Conservation (phyloP, 768 basidiomycete species). For the Candolleomyces efflorescens region DNA sequence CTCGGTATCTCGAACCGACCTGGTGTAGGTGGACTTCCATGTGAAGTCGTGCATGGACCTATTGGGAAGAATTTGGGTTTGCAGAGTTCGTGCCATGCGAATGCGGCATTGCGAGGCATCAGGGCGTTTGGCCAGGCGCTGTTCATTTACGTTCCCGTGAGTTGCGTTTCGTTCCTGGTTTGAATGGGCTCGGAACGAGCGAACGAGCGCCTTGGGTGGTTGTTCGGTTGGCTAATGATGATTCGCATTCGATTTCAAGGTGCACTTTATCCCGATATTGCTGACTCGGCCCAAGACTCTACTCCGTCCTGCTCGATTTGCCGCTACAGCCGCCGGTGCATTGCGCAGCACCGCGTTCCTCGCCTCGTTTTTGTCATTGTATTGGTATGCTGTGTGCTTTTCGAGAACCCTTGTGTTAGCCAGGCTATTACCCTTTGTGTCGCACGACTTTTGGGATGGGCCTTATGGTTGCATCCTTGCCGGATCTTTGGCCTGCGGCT, state of each 20-base stretch:
- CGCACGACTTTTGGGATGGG: constrained; percentile 80
- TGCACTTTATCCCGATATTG: constrained; percentile 64
- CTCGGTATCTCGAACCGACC: constrained; percentile 49
- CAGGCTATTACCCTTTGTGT: constrained; percentile 57
- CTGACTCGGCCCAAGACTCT: constrained; percentile 54
- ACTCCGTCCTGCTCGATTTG: constrained; percentile 36
- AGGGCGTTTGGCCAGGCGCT: constrained; percentile 61
- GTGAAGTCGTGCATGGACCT: constrained; percentile 68
- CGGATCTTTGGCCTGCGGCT: constrained; percentile 67
- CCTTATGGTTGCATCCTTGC: constrained; percentile 63
- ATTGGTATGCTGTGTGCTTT: constrained; percentile 67
- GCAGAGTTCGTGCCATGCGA: constrained; percentile 54
- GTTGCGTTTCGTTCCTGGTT: constrained; percentile 17
- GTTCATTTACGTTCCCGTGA: constrained; percentile 67
- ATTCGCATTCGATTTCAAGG: constrained; percentile 33
- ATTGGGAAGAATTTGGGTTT: constrained; percentile 43
- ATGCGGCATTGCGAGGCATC: constrained; percentile 47
- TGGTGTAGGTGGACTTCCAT: constrained; percentile 69
- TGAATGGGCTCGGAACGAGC: too few relatives aligned
- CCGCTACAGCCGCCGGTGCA: constrained; percentile 45
- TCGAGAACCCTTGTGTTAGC: constrained; percentile 65
- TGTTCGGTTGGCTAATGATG: too few relatives aligned
- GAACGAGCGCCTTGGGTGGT: too few relatives aligned
- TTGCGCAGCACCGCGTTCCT: constrained; percentile 70
- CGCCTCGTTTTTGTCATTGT: constrained; percentile 64